phyloP scores from a whole-genome alignment of 129 eudicot genomes.

The Glebionis coronaria region DNA sequence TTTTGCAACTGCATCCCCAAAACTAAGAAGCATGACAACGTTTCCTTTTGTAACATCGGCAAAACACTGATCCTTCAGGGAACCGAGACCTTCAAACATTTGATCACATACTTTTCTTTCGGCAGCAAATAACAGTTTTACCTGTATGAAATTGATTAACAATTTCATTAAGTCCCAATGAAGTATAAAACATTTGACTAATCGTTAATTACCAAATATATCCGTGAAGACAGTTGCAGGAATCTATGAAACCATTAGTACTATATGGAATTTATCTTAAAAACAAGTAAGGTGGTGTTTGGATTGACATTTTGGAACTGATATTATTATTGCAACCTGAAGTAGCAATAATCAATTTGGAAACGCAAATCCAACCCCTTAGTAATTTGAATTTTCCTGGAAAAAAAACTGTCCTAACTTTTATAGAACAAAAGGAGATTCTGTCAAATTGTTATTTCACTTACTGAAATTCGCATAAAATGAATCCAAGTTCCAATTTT shows the following conservation, averaged over 20 bases:
- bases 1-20: too few species aligned
- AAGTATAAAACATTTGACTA: slow-evolving; percentile 11
- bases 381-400: too few species aligned
- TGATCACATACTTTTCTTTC: slow-evolving; percentile 91
- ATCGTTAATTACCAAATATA: slow-evolving; percentile 6
- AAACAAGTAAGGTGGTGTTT: not conserved
- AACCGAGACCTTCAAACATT: slow-evolving; percentile 80
- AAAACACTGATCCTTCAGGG: slow-evolving; percentile 85
- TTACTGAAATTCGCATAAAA: slow-evolving; percentile 98
- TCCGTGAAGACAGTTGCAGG: not conserved
- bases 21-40: slow-evolving; percentile 61
- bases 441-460: slow-evolving; percentile 18
- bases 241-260: not conserved
- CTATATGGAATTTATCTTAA: slow-evolving; percentile 13
- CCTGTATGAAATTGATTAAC: slow-evolving; percentile 49
- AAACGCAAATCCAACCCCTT: too few species aligned
- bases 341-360: too few species aligned
- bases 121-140: slow-evolving; percentile 85
- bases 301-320: too few species aligned
- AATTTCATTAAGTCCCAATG: slow-evolving; percentile 6
- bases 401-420: slow-evolving; percentile 5
- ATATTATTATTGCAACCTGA: too few species aligned
- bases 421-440: not conserved
- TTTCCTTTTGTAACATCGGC: slow-evolving; percentile 73
- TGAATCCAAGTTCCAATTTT: slow-evolving; percentile 99